These are phyloP conservation scores for Tilletia horrida DNA, from an alignment of 1,284 basidiomycete genomes.

Conservation along the genomic window DNA sequence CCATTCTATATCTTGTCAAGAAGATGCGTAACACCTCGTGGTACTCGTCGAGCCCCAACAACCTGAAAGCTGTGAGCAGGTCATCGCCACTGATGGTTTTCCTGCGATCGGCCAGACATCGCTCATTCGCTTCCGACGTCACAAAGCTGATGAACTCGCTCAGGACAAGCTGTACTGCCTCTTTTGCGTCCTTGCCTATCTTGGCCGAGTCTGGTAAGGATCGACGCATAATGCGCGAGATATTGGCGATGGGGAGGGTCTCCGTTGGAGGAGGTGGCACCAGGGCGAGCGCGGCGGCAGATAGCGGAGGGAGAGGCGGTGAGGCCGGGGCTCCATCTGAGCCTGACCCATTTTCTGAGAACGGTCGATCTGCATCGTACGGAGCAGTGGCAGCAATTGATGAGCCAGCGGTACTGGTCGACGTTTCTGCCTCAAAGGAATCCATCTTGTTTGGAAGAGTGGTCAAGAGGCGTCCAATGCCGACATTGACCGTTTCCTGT, in stretches of 20 bases:
- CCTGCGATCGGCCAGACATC: conserved; percentile 78
- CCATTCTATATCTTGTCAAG: conserved; percentile 80
- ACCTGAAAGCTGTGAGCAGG: conserved; percentile 79
- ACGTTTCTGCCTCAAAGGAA: neutral
- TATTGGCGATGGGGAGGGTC: conserved; percentile 71
- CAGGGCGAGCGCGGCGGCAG: neutral
- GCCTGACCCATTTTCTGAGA: neutral
- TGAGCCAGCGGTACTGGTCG: conserved; percentile 5
- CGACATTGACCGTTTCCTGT: no score
- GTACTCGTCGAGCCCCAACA: conserved; percentile 92
- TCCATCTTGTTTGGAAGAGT: neutral
- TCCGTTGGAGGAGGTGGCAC: conserved; percentile 20
- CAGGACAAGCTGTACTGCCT: conserved; percentile 92
- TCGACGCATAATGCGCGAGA: conserved; percentile 89
- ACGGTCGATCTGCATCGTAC: no score
- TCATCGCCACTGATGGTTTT: conserved; percentile 82
- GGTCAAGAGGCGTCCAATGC: neutral
- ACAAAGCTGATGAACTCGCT: conserved; percentile 95
- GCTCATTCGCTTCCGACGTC: conserved; percentile 82
- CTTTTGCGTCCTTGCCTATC: conserved; percentile 93
- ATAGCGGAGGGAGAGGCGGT: neutral
- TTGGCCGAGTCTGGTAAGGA: conserved; percentile 85
- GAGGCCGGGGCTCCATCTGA: neutral
- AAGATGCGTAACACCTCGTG: conserved; percentile 83
- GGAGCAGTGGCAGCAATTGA: neutral